Conservation (phyloP, 2,329 filamentous ascomycete species). For the Botrytis tulipae region DNA sequence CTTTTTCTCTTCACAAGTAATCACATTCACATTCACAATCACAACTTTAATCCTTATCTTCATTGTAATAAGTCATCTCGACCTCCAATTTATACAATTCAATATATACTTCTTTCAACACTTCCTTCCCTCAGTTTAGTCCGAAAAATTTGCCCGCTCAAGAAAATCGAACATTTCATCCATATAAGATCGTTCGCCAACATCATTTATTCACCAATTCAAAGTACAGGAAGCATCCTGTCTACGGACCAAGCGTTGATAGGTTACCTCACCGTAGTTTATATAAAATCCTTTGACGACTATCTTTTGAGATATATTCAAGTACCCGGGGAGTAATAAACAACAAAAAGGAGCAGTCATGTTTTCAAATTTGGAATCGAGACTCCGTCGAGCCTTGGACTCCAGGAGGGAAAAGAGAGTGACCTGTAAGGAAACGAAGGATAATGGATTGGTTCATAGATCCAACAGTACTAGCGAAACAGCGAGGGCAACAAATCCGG, state of each 20-base stretch:
- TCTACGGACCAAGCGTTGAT: not conserved
- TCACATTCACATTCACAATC: not conserved
- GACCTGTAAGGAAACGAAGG: not conserved
- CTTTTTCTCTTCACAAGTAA: not conserved
- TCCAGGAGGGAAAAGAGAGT: not conserved
- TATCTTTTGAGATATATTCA: not conserved
- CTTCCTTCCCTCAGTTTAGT: not conserved
- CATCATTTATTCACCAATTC: not conserved
- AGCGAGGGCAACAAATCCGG: not conserved
- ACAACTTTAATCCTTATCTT: not conserved
- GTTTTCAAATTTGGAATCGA: not conserved
- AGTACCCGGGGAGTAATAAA: not conserved
- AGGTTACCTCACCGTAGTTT: not conserved
- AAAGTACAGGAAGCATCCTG: not conserved
- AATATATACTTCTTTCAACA: not conserved
- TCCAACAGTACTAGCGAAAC: not conserved
- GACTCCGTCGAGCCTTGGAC: not conserved
- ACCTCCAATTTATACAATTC: not conserved
- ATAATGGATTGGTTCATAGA: not conserved
- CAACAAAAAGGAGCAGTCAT: not conserved
- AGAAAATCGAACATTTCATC: not conserved
- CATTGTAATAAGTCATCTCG: not conserved
- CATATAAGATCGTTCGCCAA: not conserved
- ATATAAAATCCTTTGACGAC: not conserved
- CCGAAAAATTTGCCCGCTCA: not conserved